A percentile compares a stretch with the other conserved stretches of the same genome.
phyloP scores from a whole-genome alignment of 768 basidiomycete genomes.

The Mycena polygramma region DNA sequence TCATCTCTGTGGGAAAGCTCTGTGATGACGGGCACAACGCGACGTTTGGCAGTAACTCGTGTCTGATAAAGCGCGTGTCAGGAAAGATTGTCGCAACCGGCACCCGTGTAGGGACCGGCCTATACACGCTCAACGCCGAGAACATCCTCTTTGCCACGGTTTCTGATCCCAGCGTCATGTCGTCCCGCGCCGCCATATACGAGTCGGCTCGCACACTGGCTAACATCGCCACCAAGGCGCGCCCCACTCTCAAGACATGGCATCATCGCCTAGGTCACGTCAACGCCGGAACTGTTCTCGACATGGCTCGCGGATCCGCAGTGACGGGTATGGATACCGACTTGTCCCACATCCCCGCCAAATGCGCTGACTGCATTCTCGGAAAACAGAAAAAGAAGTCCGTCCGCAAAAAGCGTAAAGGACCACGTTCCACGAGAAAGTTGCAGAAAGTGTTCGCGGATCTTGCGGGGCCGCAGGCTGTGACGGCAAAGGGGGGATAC shows the following conservation, averaged over 20 bases:
- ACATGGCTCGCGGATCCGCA: constrained; percentile 20
- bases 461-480: constrained; percentile 14
- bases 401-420: constrained; percentile 6
- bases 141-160: no score
- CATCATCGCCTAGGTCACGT: constrained; percentile 7
- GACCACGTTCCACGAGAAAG: neutral
- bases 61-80: neutral
- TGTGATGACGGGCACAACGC: constrained; percentile 11
- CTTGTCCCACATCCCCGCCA: no score
- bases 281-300: constrained; percentile 2
- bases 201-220: no score
- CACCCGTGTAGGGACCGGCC: neutral
- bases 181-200: no score
- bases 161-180: no score
- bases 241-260: constrained; percentile 2
- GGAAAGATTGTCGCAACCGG: constrained; percentile 1
- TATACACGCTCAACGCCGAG: constrained; percentile 13
- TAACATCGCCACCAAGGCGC: constrained; percentile 2
- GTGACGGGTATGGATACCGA: no score
- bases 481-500: constrained; percentile 3
- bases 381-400: constrained; percentile 21
- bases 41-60: neutral
- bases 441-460: constrained; percentile 13
- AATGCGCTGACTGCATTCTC: no score
- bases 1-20: constrained; percentile 12